Conservation (phyloP, 2,329 filamentous ascomycete genomes). For the Colletotrichum filicis region DNA sequence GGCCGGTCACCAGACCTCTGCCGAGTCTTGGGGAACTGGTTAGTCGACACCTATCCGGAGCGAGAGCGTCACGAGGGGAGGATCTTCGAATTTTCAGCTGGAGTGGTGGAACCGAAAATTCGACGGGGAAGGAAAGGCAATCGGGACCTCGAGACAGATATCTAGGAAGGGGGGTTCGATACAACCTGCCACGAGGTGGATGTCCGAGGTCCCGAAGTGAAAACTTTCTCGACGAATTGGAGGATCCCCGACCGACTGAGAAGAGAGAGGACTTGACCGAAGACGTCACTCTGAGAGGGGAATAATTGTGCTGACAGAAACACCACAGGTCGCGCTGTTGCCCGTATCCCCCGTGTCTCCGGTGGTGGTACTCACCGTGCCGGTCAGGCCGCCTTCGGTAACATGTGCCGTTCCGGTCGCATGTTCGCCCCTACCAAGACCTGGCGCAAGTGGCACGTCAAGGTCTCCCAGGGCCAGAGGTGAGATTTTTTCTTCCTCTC, state of each 20-base stretch:
- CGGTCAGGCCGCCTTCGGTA: constrained; percentile 99
- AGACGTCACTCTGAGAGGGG: neutral
- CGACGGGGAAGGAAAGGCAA: constrained; percentile 2
- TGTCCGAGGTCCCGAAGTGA: constrained; percentile 12
- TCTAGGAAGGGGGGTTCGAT: constrained; percentile 1
- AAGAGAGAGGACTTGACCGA: neutral
- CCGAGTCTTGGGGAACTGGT: constrained; percentile 99
- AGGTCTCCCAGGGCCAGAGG: constrained; percentile 99
- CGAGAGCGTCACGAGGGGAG: neutral
- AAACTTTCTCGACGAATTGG: neutral
- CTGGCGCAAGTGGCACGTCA: constrained; percentile 99
- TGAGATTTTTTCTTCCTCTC: constrained; percentile 55
- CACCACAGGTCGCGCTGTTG: constrained; percentile 89
- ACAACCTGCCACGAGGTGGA: constrained; percentile 1
- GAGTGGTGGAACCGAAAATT: neutral
- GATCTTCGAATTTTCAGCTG: neutral
- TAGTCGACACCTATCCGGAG: constrained; percentile 54
- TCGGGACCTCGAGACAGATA: constrained; percentile 21
- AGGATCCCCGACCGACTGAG: constrained; percentile 1
- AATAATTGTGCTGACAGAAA: constrained; percentile 29
- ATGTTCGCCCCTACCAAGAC: constrained; percentile 99
- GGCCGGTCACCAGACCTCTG: constrained; percentile 99
- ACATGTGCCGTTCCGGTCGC: constrained; percentile 99
- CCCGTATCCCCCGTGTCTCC: constrained; percentile 99
- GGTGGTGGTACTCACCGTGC: constrained; percentile 99